Evolutionary conservation across 1,284 basidiomycete genomes (phyloP).

Genomic region (Wallemia mellicola): DNA sequence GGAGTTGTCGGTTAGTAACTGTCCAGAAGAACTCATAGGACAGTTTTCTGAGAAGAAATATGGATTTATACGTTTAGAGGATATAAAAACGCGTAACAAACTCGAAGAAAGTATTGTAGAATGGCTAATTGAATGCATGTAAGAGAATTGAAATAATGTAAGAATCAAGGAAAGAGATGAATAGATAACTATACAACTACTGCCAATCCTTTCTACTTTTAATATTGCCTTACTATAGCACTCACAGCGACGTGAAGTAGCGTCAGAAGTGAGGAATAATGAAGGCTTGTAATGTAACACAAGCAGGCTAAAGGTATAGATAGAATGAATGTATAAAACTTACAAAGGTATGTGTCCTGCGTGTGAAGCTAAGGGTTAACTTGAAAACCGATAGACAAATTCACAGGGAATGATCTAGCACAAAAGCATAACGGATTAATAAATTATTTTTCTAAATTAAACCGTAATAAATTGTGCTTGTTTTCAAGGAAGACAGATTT

Average conservation of each 20-base stretch:
- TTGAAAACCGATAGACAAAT: neutral
- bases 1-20: constrained; percentile 9
- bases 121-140: constrained; percentile 15
- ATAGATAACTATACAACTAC: neutral
- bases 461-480: neutral
- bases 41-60: constrained; percentile 14
- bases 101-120: constrained; percentile 11
- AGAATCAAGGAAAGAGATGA: neutral
- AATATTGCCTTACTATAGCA: neutral
- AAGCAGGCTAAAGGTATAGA: neutral
- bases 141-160: neutral
- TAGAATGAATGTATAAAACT: neutral
- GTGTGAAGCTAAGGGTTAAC: neutral
- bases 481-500: neutral
- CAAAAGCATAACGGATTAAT: neutral
- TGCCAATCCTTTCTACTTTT: neutral
- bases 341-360: neutral
- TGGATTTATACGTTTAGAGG: constrained; percentile 12
- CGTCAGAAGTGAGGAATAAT: constrained; percentile 1
- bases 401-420: neutral
- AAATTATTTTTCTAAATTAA: neutral
- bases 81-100: constrained; percentile 5
- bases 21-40: constrained; percentile 10
- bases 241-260: neutral
- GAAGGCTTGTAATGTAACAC: neutral